These are phyloP conservation scores for Penicillium samsonianum DNA, from an alignment of 495 filamentous ascomycete genomes.

Conservation along the genomic window DNA sequence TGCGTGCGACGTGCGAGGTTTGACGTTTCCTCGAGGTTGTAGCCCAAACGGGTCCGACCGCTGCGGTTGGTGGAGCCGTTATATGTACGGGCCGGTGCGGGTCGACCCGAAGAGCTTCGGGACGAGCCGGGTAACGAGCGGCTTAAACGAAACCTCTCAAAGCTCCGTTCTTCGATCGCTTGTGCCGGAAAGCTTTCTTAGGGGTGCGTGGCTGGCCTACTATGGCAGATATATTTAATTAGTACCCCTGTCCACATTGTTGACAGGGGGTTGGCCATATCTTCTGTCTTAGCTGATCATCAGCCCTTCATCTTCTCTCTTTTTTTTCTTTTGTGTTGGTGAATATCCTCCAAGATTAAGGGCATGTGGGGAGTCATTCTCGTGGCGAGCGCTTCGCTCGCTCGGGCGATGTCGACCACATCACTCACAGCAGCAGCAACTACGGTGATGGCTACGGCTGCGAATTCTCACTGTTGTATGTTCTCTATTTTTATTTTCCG, in stretches of 20 bases:
- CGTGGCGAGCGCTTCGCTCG: conserved; percentile 7
- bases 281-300: neutral
- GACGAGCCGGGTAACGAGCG: conserved; percentile 16
- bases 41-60: too few species aligned
- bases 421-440: conserved; percentile 9
- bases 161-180: too few species aligned
- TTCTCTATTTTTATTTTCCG: too few species aligned
- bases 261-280: neutral
- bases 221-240: conserved; percentile 1
- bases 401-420: conserved; percentile 4
- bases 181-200: too few species aligned
- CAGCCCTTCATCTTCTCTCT: neutral
- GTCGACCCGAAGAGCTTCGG: conserved; percentile 17
- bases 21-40: conserved; percentile 12
- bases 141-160: too few species aligned
- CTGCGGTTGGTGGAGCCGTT: conserved; percentile 12
- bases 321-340: neutral
- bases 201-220: too few species aligned
- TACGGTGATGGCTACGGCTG: conserved; percentile 7
- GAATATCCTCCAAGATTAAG: conserved; percentile 8
- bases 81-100: conserved; percentile 13
- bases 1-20: neutral
- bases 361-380: neutral
- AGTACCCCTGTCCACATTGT: neutral
- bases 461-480: too few species aligned